These are phyloP conservation scores for Fusarium mexicanum DNA, from an alignment of 2,329 filamentous ascomycete species.

Conservation along the genomic window DNA sequence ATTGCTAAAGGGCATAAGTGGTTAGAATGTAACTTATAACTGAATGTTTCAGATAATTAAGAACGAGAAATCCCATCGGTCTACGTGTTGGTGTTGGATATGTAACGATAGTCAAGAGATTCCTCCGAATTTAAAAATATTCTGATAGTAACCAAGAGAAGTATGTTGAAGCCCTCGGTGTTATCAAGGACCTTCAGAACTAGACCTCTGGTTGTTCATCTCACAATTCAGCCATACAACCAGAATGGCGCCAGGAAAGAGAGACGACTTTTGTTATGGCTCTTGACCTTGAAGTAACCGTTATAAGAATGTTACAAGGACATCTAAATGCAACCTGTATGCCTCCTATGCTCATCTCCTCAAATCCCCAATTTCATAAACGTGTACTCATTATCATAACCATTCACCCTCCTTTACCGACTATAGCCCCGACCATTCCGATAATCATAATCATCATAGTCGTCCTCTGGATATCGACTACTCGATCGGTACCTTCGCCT, in stretches of 20 bases:
- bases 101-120: background rate
- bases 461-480: slow-evolving; percentile 7
- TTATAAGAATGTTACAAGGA: background rate
- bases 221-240: no score
- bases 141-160: background rate
- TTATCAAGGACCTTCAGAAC: no score
- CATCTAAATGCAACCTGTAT: background rate
- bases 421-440: slow-evolving; percentile 20
- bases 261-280: background rate
- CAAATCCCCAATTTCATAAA: background rate
- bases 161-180: background rate
- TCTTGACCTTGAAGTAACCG: background rate
- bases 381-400: slow-evolving; percentile 8
- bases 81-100: background rate
- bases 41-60: background rate
- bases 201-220: background rate
- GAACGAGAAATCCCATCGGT: background rate
- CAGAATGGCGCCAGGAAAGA: background rate
- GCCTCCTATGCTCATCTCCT: background rate
- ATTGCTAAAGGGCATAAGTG: slow-evolving; percentile 14
- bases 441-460: slow-evolving; percentile 21
- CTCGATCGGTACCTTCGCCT: slow-evolving; percentile 20
- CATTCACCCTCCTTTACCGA: background rate
- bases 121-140: no score
- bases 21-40: background rate